Conservation (phyloP, 2,329 filamentous ascomycete species). For the Colletotrichum horii region DNA sequence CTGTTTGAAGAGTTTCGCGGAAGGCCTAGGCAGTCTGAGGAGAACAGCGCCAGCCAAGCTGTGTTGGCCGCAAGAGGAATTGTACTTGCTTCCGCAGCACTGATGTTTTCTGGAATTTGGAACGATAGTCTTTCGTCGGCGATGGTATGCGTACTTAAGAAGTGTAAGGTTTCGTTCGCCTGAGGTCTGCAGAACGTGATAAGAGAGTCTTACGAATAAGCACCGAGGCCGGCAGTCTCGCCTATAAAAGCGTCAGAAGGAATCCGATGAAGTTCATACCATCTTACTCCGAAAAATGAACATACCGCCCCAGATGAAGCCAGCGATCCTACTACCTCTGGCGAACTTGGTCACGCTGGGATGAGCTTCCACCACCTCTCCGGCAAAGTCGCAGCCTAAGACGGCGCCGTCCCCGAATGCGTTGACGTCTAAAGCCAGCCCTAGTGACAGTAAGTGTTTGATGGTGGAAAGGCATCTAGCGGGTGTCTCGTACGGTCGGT, state of each 20-base stretch:
- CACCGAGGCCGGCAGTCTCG: not conserved
- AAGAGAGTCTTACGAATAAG: not conserved
- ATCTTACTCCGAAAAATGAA: not conserved
- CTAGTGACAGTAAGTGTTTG: not conserved
- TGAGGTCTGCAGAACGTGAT: not conserved
- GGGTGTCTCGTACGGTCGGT: not conserved
- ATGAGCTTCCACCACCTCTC: not conserved
- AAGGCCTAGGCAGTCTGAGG: not conserved
- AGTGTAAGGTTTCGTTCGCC: not conserved
- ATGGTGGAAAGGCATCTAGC: fast-evolving
- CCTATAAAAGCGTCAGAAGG: not conserved
- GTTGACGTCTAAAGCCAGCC: not conserved
- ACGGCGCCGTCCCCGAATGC: not conserved
- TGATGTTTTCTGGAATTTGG: not conserved
- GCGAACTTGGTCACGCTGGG: not conserved
- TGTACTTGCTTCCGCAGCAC: not conserved
- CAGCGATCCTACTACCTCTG: not conserved
- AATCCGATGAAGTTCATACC: not conserved
- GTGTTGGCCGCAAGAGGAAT: not conserved
- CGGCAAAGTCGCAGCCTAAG: not conserved
- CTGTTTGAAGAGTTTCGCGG: not conserved
- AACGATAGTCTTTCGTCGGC: not conserved
- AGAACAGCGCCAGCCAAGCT: not conserved
- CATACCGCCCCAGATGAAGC: not conserved
- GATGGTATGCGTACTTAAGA: not conserved